Base-by-base conservation (phyloP, 2,329 filamentous ascomycete genomes). In the Apiospora aurea region DNA sequence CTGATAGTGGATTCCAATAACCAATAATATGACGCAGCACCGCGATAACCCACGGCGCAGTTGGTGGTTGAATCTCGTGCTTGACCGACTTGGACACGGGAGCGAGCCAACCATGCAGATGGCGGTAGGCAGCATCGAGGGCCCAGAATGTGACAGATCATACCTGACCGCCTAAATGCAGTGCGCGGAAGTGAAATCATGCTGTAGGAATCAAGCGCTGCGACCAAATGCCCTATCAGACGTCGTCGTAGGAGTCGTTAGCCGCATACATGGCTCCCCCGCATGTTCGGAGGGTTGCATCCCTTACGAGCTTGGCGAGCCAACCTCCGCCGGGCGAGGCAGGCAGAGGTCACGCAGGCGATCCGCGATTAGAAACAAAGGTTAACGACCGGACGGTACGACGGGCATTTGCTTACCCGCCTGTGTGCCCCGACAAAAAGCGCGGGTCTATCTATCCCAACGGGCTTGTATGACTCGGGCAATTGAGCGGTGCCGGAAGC, bases 91-190 rank as follows among this genome's bases (percentile, higher is more conserved):
- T 41, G 34, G 57, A 24, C 14, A 41, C 29, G 29, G 18, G 29
- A 18, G 1, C 8, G 18, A n/a, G 34, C 18, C 16, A 64, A 10
- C 57, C 34, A 10, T 64, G 57, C 57, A 64, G 57, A 41, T n/a
- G n/a, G 8, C 34, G 57, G 18, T n/a, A 24, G 34, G 18, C 13
- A 24, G 34, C 4, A 21, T 64, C 57, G n/a, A 64, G 34, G 34
- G 34, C n/a, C 34, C 57, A 41, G 10, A n/a, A 64, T 41, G 57
- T 64, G 57, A 64, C 57, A 64, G 2, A 64, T 64, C 57, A 41
- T 41, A 38, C 18, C 11, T 64, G 57, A 64, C 57, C 57, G 57
- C 57, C 57, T 64, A 64, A 64, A 41, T 64, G 57, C 57, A 64
- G 29, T 13, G 57, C 3, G 57, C 29, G 57, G n/a, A 34, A 64